Evolutionary conservation across 805 yeast species (phyloP).

Genomic region (Hanseniaspora mollemarum): DNA sequence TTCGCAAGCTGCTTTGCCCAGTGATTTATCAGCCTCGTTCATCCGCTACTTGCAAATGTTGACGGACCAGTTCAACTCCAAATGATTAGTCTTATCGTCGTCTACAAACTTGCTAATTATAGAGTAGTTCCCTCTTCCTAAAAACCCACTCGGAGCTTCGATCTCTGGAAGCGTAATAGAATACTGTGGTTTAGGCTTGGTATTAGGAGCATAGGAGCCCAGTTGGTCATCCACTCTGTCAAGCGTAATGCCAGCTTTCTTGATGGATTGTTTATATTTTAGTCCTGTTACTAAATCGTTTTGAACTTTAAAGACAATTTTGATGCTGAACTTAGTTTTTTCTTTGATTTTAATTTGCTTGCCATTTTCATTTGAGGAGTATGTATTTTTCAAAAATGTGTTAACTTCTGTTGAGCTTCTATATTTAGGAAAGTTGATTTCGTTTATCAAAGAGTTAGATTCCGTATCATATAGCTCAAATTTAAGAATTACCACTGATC

Average conservation of each 20-base stretch:
- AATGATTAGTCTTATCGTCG: conserved; percentile 67
- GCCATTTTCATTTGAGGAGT: conserved; percentile 21
- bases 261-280: conserved; percentile 71
- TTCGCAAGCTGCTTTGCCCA: too few relatives aligned
- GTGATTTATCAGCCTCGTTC: too few relatives aligned
- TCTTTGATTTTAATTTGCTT: conserved; percentile 64
- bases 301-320: conserved; percentile 70
- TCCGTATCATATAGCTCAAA: conserved; percentile 63
- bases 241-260: conserved; percentile 77
- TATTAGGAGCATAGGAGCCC: conserved; percentile 85
- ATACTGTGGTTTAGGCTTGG: conserved; percentile 66
- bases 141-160: conserved; percentile 83
- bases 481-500: conserved; percentile 69
- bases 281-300: conserved; percentile 86
- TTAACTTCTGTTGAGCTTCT: conserved; percentile 12
- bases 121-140: conserved; percentile 77
- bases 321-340: conserved; percentile 58
- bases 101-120: conserved; percentile 76
- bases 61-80: conserved; percentile 74
- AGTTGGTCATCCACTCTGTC: conserved; percentile 78
- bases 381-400: conserved; percentile 3
- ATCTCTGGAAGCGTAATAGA: conserved; percentile 52
- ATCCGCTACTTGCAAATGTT: conserved; percentile 51
- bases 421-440: conserved; percentile 35
- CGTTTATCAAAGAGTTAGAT: conserved; percentile 47